These are phyloP conservation scores for Penicillium cinerascens DNA, from an alignment of 495 filamentous ascomycete genomes.

Conservation along the genomic window DNA sequence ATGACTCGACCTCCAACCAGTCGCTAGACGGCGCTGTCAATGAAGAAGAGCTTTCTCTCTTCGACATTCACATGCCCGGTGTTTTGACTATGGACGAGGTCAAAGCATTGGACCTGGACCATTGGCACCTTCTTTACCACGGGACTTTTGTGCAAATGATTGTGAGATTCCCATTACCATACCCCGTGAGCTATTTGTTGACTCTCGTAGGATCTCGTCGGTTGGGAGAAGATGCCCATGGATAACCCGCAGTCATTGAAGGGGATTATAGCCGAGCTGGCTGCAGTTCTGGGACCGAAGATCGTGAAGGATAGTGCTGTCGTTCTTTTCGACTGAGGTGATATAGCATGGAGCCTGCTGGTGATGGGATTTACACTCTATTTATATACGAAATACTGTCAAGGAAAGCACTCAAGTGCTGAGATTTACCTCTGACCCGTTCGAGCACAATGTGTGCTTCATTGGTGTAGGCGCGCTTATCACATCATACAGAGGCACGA, in stretches of 20 bases:
- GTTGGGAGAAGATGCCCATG: slow-evolving; percentile 62
- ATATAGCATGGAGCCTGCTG: neutral
- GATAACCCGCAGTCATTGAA: slow-evolving; percentile 53
- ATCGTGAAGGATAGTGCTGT: slow-evolving; percentile 52
- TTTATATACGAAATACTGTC: neutral
- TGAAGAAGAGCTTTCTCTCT: slow-evolving; percentile 55
- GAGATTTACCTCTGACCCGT: too few species aligned
- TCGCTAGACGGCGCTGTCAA: slow-evolving; percentile 33
- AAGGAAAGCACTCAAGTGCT: neutral
- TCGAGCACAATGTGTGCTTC: too few species aligned
- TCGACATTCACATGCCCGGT: slow-evolving; percentile 72
- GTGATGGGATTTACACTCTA: neutral
- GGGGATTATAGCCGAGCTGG: slow-evolving; percentile 69
- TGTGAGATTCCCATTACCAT: slow-evolving; percentile 24
- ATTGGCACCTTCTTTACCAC: slow-evolving; percentile 47
- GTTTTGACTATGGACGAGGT: slow-evolving; percentile 64
- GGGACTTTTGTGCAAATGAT: slow-evolving; percentile 42
- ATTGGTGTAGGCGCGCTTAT: neutral
- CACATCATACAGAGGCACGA: neutral
- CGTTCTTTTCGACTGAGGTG: slow-evolving; percentile 38
- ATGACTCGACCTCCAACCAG: slow-evolving; percentile 12
- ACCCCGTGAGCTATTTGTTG: slow-evolving; percentile 19
- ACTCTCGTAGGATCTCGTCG: slow-evolving; percentile 51
- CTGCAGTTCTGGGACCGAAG: slow-evolving; percentile 69
- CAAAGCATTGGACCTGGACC: slow-evolving; percentile 57